These are phyloP conservation scores for Camptophora hylomeconis DNA, from an alignment of 2,329 filamentous ascomycete species.

Conservation along the genomic window DNA sequence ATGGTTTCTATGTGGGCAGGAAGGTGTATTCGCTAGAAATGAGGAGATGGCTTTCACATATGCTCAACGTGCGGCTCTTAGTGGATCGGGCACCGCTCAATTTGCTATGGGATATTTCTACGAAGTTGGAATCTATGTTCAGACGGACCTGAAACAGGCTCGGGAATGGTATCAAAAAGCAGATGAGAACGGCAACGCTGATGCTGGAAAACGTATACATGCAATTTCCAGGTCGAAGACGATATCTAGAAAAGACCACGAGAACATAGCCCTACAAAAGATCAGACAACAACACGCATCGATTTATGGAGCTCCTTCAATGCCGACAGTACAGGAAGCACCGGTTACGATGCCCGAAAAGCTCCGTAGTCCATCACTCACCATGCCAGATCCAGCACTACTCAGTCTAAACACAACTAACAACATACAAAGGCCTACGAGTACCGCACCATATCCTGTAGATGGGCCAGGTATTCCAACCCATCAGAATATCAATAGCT, in stretches of 20 bases:
- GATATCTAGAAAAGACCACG: conserved; percentile 81
- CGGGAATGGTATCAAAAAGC: conserved; percentile 83
- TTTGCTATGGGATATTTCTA: conserved; percentile 97
- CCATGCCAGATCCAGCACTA: conserved; percentile 36
- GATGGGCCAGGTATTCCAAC: conserved; percentile 20
- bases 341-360: no score
- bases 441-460: conserved; percentile 30
- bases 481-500: conserved; percentile 21
- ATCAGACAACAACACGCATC: conserved; percentile 71
- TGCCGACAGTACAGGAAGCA: conserved; percentile 27
- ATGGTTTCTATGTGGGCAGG: conserved; percentile 95
- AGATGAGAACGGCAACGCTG: conserved; percentile 79
- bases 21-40: conserved; percentile 86
- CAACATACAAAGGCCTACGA: conserved; percentile 9
- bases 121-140: conserved; percentile 86
- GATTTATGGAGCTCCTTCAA: conserved; percentile 23
- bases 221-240: conserved; percentile 72
- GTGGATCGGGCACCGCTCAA: conserved; percentile 76
- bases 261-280: conserved; percentile 73
- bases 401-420: conserved; percentile 24
- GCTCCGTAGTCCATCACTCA: conserved; percentile 25
- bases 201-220: conserved; percentile 70
- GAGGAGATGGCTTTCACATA: conserved; percentile 88
- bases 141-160: conserved; percentile 71
- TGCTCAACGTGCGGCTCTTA: conserved; percentile 70